Evolutionary conservation across 352 stramenopile genomes (phyloP).

Genomic region (Phytophthora syringae): DNA sequence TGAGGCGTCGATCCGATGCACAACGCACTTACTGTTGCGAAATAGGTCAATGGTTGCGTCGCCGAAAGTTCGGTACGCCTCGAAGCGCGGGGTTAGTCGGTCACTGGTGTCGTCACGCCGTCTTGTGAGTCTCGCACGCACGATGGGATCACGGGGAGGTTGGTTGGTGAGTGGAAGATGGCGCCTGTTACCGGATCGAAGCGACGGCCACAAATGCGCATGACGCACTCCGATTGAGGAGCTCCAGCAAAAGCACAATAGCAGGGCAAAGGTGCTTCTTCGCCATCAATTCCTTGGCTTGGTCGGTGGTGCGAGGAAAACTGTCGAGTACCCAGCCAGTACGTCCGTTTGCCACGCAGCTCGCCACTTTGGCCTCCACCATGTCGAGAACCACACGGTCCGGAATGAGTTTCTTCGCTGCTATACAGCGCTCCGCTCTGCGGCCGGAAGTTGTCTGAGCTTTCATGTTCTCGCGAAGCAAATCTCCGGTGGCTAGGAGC

Average conservation of each 20-base stretch:
- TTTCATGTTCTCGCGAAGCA: conserved; percentile 79
- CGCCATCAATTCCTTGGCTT: conserved; percentile 49
- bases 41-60: conserved; percentile 63
- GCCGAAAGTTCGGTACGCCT: conserved; percentile 69
- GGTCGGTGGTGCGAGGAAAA: conserved; percentile 72
- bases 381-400: conserved; percentile 82
- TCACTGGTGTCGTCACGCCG: conserved; percentile 64
- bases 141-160: conserved; percentile 47
- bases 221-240: conserved; percentile 54
- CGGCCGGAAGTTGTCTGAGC: conserved; percentile 55
- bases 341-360: conserved; percentile 34
- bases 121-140: conserved; percentile 63
- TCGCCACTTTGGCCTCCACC: conserved; percentile 64
- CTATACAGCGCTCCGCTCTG: conserved; percentile 74
- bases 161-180: conserved; percentile 65
- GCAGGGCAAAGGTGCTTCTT: conserved; percentile 54
- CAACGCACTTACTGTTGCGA: conserved; percentile 19
- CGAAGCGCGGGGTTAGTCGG: conserved; percentile 63
- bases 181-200: conserved; percentile 65
- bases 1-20: conserved; percentile 54
- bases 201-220: conserved; percentile 58
- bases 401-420: conserved; percentile 64
- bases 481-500: conserved; percentile 67
- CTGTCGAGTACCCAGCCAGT: conserved; percentile 76
- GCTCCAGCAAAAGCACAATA: conserved; percentile 66